A percentile compares a stretch with the other conserved stretches of the same genome.
phyloP scores from a whole-genome alignment of 1,139 yeast genomes.

The Pichia sp. region DNA sequence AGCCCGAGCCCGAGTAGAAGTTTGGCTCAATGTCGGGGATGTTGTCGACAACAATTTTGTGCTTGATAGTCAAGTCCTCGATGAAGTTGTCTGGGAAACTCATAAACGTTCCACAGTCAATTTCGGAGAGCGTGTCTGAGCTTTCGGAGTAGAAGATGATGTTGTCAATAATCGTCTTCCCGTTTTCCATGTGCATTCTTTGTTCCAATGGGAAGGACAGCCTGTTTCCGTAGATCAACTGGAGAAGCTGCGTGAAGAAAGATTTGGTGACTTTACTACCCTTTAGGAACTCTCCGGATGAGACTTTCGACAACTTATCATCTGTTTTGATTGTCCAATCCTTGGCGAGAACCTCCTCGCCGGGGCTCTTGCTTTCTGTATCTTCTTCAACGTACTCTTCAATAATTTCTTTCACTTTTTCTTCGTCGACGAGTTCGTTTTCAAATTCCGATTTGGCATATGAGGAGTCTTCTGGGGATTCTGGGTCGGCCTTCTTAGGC shows the following conservation, averaged over 20 bases:
- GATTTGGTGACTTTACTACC: slow-evolving; percentile 29
- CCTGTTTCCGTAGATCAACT: slow-evolving; percentile 27
- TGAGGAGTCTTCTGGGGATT: slow-evolving; percentile 14
- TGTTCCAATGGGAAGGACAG: slow-evolving; percentile 29
- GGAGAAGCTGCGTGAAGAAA: slow-evolving; percentile 27
- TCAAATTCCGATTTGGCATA: slow-evolving; percentile 14
- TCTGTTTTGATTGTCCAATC: slow-evolving; percentile 19
- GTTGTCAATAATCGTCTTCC: slow-evolving; percentile 30
- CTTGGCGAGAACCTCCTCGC: slow-evolving; percentile 3
- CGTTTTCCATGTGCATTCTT: slow-evolving; percentile 28
- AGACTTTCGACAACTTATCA: slow-evolving; percentile 23
- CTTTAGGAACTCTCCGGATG: slow-evolving; percentile 24
- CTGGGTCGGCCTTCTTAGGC: no score
- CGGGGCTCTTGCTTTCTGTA: neutral
- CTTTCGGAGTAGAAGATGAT: slow-evolving; percentile 27
- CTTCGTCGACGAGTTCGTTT: slow-evolving; percentile 6
- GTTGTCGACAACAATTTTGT: slow-evolving; percentile 22
- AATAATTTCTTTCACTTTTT: slow-evolving; percentile 1
- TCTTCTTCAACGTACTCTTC: slow-evolving; percentile 6
- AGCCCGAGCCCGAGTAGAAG: slow-evolving; percentile 60
- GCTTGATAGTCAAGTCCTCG: slow-evolving; percentile 25
- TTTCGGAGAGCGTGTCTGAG: slow-evolving; percentile 26
- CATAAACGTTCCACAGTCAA: slow-evolving; percentile 23
- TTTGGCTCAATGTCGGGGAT: slow-evolving; percentile 26
- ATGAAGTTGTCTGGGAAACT: slow-evolving; percentile 25